Evolutionary conservation across 495 filamentous ascomycete species (phyloP).

Genomic region (Lasiosphaeria hispida): DNA sequence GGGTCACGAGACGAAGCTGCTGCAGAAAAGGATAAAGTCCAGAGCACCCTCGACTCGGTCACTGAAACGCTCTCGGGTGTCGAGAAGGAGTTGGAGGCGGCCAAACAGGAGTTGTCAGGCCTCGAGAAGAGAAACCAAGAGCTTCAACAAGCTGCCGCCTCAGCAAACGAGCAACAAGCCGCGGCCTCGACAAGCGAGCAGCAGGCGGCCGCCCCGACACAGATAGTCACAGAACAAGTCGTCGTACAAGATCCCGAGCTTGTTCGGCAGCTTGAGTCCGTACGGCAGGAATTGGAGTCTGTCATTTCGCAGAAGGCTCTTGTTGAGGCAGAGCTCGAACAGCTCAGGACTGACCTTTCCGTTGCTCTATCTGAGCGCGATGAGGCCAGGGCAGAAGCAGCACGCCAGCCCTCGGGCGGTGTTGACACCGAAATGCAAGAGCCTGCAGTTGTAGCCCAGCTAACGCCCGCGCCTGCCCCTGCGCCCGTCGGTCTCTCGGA

Average conservation of each 20-base stretch:
- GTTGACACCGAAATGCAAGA: conserved; percentile 37
- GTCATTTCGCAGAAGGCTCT: conserved; percentile 39
- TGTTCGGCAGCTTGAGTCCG: conserved; percentile 63
- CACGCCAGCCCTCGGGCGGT: conserved; percentile 34
- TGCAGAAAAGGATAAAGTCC: conserved; percentile 38
- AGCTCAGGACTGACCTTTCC: conserved; percentile 42
- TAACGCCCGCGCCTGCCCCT: neutral
- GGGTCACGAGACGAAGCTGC: conserved; percentile 40
- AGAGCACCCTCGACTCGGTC: conserved; percentile 31
- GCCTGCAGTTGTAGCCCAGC: conserved; percentile 26
- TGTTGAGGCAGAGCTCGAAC: conserved; percentile 47
- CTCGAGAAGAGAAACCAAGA: conserved; percentile 37
- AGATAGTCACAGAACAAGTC: neutral
- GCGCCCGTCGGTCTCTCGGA: conserved; percentile 36
- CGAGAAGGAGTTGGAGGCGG: conserved; percentile 37
- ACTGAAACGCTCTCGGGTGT: conserved; percentile 33
- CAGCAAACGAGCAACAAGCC: conserved; percentile 8
- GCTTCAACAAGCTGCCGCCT: conserved; percentile 25
- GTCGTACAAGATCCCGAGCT: conserved; percentile 48
- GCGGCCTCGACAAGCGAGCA: conserved; percentile 3
- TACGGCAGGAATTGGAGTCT: conserved; percentile 39
- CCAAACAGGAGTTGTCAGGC: conserved; percentile 35
- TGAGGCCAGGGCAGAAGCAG: conserved; percentile 48
- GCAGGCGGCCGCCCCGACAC: conserved; percentile 13
- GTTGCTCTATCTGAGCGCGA: conserved; percentile 42